These are phyloP conservation scores for Stagonosporopsis cucurbitacearum DNA, from an alignment of 2,329 filamentous ascomycete genomes.

Conservation along the genomic window DNA sequence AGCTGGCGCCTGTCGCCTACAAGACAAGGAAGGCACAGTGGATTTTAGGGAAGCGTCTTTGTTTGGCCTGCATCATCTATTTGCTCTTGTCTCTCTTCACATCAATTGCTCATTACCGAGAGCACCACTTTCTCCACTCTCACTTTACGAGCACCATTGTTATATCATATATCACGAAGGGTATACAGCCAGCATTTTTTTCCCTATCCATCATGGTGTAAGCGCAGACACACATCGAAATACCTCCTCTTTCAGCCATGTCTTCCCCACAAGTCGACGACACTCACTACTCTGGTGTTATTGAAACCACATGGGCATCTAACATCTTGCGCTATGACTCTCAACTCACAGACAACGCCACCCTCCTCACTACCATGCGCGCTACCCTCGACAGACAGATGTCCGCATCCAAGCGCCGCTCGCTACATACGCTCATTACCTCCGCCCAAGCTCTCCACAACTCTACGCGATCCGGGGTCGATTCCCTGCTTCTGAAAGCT, in stretches of 20 bases:
- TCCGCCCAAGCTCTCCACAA: neutral
- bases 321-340: neutral
- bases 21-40: neutral
- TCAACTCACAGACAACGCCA: neutral
- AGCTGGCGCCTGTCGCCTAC: neutral
- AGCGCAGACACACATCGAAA: neutral
- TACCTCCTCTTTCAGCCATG: neutral
- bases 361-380: neutral
- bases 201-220: neutral
- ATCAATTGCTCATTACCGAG: neutral
- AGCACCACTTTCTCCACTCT: neutral
- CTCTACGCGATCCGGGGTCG: neutral
- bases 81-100: neutral
- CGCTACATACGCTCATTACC: neutral
- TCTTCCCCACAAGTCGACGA: neutral
- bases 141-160: neutral
- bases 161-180: neutral
- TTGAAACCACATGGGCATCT: neutral
- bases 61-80: neutral
- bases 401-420: neutral
- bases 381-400: neutral
- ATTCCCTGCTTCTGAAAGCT: no score
- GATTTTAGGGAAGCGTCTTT: neutral
- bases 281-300: neutral
- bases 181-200: neutral